Conservation (phyloP, 139 green algal species). For the Coelastrella sp. region DNA sequence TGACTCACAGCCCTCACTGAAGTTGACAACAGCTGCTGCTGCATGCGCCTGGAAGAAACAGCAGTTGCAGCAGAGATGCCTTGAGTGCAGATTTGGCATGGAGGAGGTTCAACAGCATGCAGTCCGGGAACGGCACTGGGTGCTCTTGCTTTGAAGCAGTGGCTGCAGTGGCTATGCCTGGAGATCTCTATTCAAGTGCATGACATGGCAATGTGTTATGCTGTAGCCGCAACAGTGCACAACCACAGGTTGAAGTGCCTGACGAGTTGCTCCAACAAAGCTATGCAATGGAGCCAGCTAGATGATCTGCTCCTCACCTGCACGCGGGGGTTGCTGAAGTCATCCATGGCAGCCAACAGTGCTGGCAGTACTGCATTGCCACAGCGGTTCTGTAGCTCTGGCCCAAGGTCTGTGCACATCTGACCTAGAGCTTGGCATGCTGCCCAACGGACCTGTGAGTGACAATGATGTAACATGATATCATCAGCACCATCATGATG, state of each 20-base stretch:
- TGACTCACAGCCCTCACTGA: conserved; percentile 89
- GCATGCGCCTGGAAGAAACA: conserved; percentile 88
- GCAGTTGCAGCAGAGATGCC: neutral
- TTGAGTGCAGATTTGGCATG: no score
- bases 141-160: no score
- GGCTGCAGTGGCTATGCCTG: no score
- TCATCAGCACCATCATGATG: no score
- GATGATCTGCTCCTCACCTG: conserved; percentile 49
- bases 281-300: no score
- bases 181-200: no score
- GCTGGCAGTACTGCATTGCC: conserved; percentile 78
- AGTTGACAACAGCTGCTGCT: conserved; percentile 97
- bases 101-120: no score
- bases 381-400: conserved; percentile 89
- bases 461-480: neutral
- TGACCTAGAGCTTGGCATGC: conserved; percentile 98
- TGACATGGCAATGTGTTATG: no score
- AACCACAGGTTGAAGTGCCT: no score
- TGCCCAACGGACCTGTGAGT: conserved; percentile 92
- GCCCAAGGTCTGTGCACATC: conserved; percentile 98
- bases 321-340: conserved; percentile 91
- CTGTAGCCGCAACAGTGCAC: no score
- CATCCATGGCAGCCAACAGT: conserved; percentile 90
- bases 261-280: no score
- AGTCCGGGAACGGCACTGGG: no score